These are phyloP conservation scores for Eucalyptus sp. DNA, from an alignment of 345 rosid species.

Conservation along the genomic window DNA sequence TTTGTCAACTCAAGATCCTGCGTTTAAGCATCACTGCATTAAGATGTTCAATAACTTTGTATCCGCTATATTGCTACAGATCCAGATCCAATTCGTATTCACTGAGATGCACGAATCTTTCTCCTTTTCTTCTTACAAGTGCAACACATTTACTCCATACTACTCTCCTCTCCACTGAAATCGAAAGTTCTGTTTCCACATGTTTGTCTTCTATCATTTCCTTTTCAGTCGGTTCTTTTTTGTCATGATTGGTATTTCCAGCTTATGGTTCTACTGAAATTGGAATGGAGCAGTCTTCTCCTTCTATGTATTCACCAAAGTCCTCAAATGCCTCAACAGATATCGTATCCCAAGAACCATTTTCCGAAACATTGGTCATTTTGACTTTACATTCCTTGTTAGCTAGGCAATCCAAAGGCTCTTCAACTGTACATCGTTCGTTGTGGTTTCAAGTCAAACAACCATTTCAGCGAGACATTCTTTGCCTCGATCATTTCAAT, in stretches of 20 bases:
- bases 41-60: not conserved
- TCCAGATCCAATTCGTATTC: not conserved
- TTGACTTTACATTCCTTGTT: not conserved
- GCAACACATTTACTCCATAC: not conserved
- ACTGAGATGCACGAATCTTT: not conserved
- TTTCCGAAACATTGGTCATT: not conserved
- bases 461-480: not conserved
- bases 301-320: not conserved
- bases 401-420: not conserved
- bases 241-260: not conserved
- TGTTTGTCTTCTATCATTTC: not conserved
- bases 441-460: not conserved
- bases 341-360: not conserved
- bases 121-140: not conserved
- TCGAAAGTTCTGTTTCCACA: not conserved
- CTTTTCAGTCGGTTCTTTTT: not conserved
- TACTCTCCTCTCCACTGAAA: not conserved
- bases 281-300: not conserved
- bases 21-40: not conserved
- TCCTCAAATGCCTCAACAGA: slow-evolving; percentile 1
- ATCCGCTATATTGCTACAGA: not conserved
- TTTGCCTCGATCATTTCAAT: not conserved
- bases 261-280: not conserved
- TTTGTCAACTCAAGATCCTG: not conserved
- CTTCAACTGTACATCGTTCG: not conserved